Evolutionary conservation across 352 stramenopile species (phyloP).

Genomic region (Hyaloperonospora arabidopsidis): DNA sequence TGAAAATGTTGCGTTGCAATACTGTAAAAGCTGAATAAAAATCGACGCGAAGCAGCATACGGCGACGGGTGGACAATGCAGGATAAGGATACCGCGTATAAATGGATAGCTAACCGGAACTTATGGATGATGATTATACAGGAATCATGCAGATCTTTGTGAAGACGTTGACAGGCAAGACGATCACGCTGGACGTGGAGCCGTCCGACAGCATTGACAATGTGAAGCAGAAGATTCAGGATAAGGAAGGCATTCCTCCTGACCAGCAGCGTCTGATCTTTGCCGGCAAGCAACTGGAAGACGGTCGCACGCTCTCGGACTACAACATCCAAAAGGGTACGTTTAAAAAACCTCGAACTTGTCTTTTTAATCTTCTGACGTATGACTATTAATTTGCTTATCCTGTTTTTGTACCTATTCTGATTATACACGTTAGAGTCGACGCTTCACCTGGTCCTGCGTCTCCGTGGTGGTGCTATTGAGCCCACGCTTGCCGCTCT

Average conservation of each 20-base stretch:
- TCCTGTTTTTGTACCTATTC: conserved; percentile 1
- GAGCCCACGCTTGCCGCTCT: conserved; percentile 96
- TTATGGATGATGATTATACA: background rate
- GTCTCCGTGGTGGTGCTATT: conserved; percentile 89
- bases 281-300: conserved; percentile 98
- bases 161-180: conserved; percentile 97
- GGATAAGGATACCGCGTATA: no score
- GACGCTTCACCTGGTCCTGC: conserved; percentile 94
- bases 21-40: background rate
- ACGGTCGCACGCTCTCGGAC: conserved; percentile 89
- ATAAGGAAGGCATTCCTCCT: conserved; percentile 97
- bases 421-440: conserved; percentile 76
- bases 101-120: no score
- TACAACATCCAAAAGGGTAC: conserved; percentile 92
- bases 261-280: conserved; percentile 99
- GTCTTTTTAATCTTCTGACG: background rate
- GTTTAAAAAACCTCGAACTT: no score
- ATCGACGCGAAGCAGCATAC: background rate
- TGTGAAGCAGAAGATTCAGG: conserved; percentile 99
- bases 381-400: background rate
- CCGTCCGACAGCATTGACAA: conserved; percentile 99
- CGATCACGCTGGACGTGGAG: conserved; percentile 95
- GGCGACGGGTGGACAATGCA: no score
- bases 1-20: conserved; percentile 1
- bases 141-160: conserved; percentile 96